These are phyloP conservation scores for Excoecaria agallocha DNA, from an alignment of 345 rosid species.

Conservation along the genomic window DNA sequence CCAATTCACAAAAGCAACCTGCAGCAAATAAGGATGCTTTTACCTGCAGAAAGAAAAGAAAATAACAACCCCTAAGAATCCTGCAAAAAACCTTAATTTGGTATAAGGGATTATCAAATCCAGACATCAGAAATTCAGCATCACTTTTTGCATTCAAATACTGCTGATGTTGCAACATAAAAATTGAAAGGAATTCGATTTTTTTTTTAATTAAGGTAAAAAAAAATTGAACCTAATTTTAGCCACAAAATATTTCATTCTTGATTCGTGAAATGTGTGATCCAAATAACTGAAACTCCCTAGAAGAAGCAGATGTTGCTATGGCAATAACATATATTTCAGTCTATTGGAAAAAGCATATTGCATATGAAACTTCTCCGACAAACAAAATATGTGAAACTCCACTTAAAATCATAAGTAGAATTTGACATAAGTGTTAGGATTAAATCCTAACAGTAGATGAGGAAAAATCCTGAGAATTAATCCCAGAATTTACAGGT, in stretches of 20 bases:
- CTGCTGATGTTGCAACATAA: background rate
- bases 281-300: background rate
- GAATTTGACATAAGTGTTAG: background rate
- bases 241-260: background rate
- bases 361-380: background rate
- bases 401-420: background rate
- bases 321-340: background rate
- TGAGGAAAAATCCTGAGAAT: too few species aligned
- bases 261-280: background rate
- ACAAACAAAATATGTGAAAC: background rate
- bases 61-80: background rate
- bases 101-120: background rate
- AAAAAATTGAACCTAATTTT: background rate
- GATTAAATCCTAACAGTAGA: too few species aligned
- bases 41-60: constrained; percentile 48
- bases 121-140: background rate
- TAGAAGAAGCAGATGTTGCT: background rate
- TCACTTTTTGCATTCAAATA: background rate
- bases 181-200: background rate
- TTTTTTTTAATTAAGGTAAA: background rate
- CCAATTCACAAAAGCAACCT: constrained; percentile 73
- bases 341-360: background rate
- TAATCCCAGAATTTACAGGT: too few species aligned
- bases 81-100: background rate
- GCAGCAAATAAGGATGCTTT: constrained; percentile 81